phyloP scores from a whole-genome alignment of 306 rosid genomes.

The Lupinus albus region DNA sequence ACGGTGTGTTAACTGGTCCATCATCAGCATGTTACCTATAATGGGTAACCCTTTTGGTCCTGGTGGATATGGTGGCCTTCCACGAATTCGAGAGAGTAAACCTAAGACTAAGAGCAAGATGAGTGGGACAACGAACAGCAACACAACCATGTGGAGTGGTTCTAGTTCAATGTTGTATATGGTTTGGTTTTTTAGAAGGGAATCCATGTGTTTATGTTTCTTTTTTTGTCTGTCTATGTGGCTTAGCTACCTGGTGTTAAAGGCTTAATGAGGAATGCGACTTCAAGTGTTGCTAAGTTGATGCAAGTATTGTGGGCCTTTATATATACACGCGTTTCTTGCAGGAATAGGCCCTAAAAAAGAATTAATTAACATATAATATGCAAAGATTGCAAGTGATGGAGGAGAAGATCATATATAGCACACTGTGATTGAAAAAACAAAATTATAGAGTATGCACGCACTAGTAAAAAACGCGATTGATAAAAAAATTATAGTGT shows the following conservation, averaged over 20 bases:
- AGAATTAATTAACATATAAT: too few relatives aligned
- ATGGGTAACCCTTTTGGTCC: slow-evolving; percentile 83
- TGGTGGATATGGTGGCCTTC: slow-evolving; percentile 63
- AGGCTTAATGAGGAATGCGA: slow-evolving; percentile 35
- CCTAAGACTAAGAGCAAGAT: slow-evolving; percentile 45
- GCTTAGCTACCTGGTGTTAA: neutral
- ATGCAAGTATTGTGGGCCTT: slow-evolving; percentile 10
- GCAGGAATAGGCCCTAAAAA: too few relatives aligned
- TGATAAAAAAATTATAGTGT: too few relatives aligned
- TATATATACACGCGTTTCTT: slow-evolving; percentile 39
- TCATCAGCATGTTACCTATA: slow-evolving; percentile 76
- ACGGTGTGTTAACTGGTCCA: slow-evolving; percentile 81
- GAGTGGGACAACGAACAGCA: slow-evolving; percentile 43
- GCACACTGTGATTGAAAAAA: too few relatives aligned
- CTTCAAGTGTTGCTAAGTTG: slow-evolving; percentile 49
- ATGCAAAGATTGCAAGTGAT: too few relatives aligned
- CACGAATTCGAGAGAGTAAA: slow-evolving; percentile 28
- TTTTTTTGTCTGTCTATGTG: neutral
- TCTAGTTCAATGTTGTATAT: slow-evolving; percentile 39
- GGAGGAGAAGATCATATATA: too few relatives aligned
- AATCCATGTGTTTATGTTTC: slow-evolving; percentile 39
- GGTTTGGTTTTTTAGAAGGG: slow-evolving; percentile 19
- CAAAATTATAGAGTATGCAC: too few relatives aligned
- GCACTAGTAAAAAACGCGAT: too few relatives aligned
- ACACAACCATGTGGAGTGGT: slow-evolving; percentile 31